Evolutionary conservation across 2,329 filamentous ascomycete genomes (phyloP).

Genomic region (Drechslerella dactyloides): DNA sequence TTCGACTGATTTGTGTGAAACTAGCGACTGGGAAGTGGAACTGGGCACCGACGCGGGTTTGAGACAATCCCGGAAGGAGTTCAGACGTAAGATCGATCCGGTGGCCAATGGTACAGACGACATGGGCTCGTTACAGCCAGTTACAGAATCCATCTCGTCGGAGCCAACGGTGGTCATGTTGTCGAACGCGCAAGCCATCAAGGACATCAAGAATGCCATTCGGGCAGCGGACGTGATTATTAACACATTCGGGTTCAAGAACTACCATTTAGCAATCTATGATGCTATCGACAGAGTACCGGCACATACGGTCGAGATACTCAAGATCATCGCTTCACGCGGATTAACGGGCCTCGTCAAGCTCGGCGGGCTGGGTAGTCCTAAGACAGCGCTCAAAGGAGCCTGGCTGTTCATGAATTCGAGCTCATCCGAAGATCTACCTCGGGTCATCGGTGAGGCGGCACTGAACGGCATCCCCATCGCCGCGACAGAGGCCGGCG

Average conservation of each 20-base stretch:
- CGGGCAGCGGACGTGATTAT: slow-evolving; percentile 70
- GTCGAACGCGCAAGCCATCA: slow-evolving; percentile 67
- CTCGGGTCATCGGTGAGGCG: slow-evolving; percentile 67
- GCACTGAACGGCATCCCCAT: slow-evolving; percentile 65
- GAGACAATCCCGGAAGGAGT: slow-evolving; percentile 66
- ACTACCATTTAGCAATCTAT: slow-evolving; percentile 69
- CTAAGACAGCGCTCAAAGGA: slow-evolving; percentile 64
- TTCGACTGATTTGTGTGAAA: too few species aligned
- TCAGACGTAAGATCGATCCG: slow-evolving; percentile 68
- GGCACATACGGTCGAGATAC: slow-evolving; percentile 67
- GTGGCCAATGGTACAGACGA: slow-evolving; percentile 71
- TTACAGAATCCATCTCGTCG: slow-evolving; percentile 66
- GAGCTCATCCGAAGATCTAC: slow-evolving; percentile 65
- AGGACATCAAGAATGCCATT: slow-evolving; percentile 71
- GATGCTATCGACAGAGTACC: slow-evolving; percentile 70
- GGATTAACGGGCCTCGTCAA: slow-evolving; percentile 62
- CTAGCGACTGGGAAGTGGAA: slow-evolving; percentile 66
- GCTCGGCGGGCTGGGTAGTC: slow-evolving; percentile 66
- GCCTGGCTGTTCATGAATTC: slow-evolving; percentile 68
- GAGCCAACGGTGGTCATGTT: slow-evolving; percentile 70
- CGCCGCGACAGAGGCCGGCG: slow-evolving; percentile 66
- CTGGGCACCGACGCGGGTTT: slow-evolving; percentile 67
- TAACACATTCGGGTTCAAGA: slow-evolving; percentile 70
- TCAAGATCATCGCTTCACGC: slow-evolving; percentile 66
- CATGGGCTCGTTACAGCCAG: slow-evolving; percentile 68